Conservation (phyloP, 1,139 yeast species). For the Pneumocystis murina region DNA sequence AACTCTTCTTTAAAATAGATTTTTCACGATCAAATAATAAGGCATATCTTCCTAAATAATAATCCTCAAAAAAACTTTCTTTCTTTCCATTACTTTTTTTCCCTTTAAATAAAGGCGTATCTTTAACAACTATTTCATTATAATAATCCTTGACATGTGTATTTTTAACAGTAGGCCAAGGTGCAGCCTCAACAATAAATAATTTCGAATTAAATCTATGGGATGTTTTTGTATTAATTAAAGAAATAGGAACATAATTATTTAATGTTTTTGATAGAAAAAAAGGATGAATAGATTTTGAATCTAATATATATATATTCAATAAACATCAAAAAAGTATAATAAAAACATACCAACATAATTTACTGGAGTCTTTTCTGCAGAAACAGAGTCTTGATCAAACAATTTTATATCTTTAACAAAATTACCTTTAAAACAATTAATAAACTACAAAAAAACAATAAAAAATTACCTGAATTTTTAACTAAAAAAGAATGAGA, state of each 20-base stretch:
- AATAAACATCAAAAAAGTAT: background rate
- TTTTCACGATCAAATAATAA: background rate
- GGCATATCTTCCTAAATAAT: background rate
- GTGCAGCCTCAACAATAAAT: background rate
- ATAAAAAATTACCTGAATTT: background rate
- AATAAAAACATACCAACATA: background rate
- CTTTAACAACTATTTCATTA: background rate
- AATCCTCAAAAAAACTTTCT: background rate
- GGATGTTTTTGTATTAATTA: background rate
- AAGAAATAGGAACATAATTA: background rate
- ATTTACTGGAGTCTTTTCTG: background rate
- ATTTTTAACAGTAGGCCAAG: background rate
- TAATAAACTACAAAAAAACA: background rate
- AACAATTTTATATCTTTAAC: background rate
- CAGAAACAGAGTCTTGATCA: background rate
- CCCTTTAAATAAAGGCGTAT: background rate
- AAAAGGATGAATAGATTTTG: background rate
- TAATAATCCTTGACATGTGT: background rate
- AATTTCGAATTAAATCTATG: background rate
- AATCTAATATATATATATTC: background rate
- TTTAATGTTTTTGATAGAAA: background rate
- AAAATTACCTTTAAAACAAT: background rate
- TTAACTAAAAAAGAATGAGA: background rate
- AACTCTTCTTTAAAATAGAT: background rate
- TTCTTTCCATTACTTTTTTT: background rate